These are phyloP conservation scores for Umbilicus rupestris DNA, from an alignment of 164 flowering plant species.

Conservation along the genomic window DNA sequence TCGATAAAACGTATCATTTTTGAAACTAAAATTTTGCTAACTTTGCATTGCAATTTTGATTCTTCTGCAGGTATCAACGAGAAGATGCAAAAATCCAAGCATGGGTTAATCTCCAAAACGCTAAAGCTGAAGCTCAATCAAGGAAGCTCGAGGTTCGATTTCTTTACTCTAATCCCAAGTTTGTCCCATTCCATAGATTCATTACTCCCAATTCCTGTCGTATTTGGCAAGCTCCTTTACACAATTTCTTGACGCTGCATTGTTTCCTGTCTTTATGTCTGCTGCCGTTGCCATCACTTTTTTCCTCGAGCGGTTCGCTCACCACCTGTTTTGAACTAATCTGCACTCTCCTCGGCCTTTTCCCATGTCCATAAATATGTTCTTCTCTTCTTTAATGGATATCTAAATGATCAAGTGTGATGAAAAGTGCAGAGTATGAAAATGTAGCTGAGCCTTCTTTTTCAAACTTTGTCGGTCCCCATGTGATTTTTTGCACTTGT, in stretches of 20 bases:
- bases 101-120: constrained; percentile 88
- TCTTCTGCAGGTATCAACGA: constrained; percentile 54
- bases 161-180: not conserved
- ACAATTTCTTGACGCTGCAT: not conserved
- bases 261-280: not conserved
- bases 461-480: not conserved
- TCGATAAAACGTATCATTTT: not conserved
- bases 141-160: constrained; percentile 58
- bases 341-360: not conserved
- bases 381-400: not conserved
- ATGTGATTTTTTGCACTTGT: not conserved
- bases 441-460: not conserved
- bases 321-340: not conserved
- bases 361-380: not conserved
- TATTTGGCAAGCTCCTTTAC: not conserved
- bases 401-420: not conserved
- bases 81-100: constrained; percentile 91
- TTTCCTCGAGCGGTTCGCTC: constrained; percentile 4
- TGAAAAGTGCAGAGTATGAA: not conserved
- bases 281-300: constrained; percentile 2
- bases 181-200: not conserved
- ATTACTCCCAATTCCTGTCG: not conserved
- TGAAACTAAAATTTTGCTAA: not conserved
- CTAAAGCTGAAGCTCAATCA: constrained; percentile 92
- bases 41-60: constrained; percentile 3